phyloP scores from a whole-genome alignment of 768 basidiomycete species.

The Suillus decipiens region DNA sequence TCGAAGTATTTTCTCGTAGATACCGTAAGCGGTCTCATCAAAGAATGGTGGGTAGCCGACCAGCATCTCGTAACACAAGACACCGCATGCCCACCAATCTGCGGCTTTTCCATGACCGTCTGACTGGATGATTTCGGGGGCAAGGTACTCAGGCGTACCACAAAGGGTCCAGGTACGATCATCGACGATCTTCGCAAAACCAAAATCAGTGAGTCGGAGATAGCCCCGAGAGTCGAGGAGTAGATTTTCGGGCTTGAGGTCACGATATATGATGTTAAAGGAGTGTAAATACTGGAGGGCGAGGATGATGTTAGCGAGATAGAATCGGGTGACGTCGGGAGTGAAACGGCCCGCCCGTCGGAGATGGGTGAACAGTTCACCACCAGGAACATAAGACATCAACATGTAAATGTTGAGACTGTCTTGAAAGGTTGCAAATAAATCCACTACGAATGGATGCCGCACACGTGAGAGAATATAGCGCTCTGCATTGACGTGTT shows the following conservation, averaged over 20 bases:
- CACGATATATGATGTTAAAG: constrained; percentile 97
- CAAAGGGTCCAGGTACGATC: constrained; percentile 98
- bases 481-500: constrained; percentile 97
- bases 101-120: constrained; percentile 98
- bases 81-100: constrained; percentile 99
- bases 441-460: constrained; percentile 96
- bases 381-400: constrained; percentile 94
- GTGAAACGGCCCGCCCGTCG: constrained; percentile 94
- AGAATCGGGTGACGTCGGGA: constrained; percentile 97
- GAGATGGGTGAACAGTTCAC: constrained; percentile 96
- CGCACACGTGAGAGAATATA: constrained; percentile 89
- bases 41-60: constrained; percentile 99
- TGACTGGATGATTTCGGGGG: constrained; percentile 97
- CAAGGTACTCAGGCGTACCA: constrained; percentile 94
- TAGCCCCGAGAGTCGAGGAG: constrained; percentile 92
- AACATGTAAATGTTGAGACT: constrained; percentile 97
- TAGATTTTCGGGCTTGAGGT: constrained; percentile 99
- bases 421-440: constrained; percentile 95
- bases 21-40: constrained; percentile 96
- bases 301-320: constrained; percentile 93
- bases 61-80: constrained; percentile 97
- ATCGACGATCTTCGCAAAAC: constrained; percentile 96
- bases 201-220: constrained; percentile 94
- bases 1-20: constrained; percentile 95
- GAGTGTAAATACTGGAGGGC: constrained; percentile 94